Evolutionary conservation across 2,329 filamentous ascomycete genomes (phyloP).

Genomic region (Calonectria multiphialidica): DNA sequence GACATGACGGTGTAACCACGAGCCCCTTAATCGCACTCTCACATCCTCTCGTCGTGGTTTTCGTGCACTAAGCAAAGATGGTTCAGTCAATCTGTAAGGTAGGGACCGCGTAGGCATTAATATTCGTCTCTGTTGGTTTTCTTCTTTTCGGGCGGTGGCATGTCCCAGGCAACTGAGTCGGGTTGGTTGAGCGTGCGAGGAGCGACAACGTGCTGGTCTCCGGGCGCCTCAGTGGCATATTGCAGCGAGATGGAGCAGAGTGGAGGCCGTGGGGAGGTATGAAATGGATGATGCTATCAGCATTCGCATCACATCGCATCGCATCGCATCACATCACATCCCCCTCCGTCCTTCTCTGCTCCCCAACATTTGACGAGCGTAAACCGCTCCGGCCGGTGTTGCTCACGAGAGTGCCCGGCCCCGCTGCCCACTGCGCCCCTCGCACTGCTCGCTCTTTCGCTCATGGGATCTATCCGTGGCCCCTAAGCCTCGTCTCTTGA

Average conservation of each 20-base stretch:
- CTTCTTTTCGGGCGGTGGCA: conserved; percentile 27
- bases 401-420: conserved; percentile 4
- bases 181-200: conserved; percentile 26
- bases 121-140: conserved; percentile 35
- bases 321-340: too few species aligned
- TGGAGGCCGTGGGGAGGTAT: neutral
- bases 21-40: conserved; percentile 26
- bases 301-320: conserved; percentile 10
- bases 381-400: neutral
- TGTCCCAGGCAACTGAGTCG: conserved; percentile 30
- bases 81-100: conserved; percentile 35
- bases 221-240: conserved; percentile 31
- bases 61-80: conserved; percentile 20
- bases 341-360: neutral
- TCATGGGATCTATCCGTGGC: neutral
- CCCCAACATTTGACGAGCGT: too few species aligned
- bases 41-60: conserved; percentile 7
- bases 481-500: conserved; percentile 51
- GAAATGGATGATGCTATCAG: conserved; percentile 7
- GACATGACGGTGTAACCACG: conserved; percentile 39
- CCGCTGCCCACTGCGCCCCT: conserved; percentile 21
- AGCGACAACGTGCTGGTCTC: conserved; percentile 34
- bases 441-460: conserved; percentile 23
- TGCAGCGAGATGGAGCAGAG: conserved; percentile 3
- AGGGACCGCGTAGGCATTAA: conserved; percentile 31